These are phyloP conservation scores for Mucor irregularis DNA, from an alignment of 371 early-diverging fungal genomes.

Conservation along the genomic window DNA sequence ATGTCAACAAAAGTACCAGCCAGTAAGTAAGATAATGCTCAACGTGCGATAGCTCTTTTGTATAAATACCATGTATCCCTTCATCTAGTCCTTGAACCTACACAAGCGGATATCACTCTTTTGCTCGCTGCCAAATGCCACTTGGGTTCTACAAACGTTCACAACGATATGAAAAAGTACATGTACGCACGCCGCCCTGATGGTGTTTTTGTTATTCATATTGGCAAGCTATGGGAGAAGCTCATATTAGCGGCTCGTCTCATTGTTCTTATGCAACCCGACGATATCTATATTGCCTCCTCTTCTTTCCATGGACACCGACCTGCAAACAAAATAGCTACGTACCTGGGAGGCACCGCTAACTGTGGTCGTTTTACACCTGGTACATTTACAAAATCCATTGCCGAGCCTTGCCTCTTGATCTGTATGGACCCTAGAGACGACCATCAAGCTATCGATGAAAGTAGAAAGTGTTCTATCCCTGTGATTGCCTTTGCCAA, in stretches of 20 bases:
- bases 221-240: slow-evolving; percentile 99
- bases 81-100: slow-evolving; percentile 68
- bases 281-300: slow-evolving; percentile 94
- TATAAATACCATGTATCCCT: too few relatives aligned
- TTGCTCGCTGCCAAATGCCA: slow-evolving; percentile 94
- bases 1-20: too few relatives aligned
- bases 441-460: slow-evolving; percentile 98
- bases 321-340: slow-evolving; percentile 98
- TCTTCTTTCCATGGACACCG: slow-evolving; percentile 98
- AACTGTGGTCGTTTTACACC: slow-evolving; percentile 99
- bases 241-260: slow-evolving; percentile 98
- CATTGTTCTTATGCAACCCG: slow-evolving; percentile 94
- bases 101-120: slow-evolving; percentile 89
- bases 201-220: slow-evolving; percentile 97
- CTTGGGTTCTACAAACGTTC: slow-evolving; percentile 90
- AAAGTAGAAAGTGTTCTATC: slow-evolving; percentile 99
- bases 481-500: slow-evolving; percentile 99
- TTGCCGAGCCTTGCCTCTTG: slow-evolving; percentile 97
- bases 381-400: slow-evolving; percentile 99
- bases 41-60: too few relatives aligned
- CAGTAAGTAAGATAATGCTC: too few relatives aligned
- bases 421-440: slow-evolving; percentile 98
- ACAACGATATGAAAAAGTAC: slow-evolving; percentile 89
- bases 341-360: slow-evolving; percentile 96
- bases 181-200: slow-evolving; percentile 93